Evolutionary conservation across 345 rosid species (phyloP).

Genomic region (Theobroma cacao): DNA sequence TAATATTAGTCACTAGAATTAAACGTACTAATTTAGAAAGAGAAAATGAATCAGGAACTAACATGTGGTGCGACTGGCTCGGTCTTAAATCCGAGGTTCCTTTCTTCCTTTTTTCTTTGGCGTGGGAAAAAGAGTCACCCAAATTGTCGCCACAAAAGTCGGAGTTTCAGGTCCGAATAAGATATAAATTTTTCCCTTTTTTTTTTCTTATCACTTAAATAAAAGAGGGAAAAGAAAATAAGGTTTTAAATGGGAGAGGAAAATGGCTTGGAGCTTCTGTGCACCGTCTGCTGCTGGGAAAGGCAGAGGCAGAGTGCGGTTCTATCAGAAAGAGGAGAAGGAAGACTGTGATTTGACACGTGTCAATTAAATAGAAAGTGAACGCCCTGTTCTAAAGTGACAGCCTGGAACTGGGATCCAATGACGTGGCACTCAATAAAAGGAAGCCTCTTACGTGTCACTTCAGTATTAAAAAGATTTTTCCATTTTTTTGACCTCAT

Average conservation of each 20-base stretch:
- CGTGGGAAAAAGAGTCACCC: not conserved
- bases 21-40: no score
- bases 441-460: slow-evolving; percentile 15
- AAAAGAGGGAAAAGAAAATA: no score
- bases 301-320: not conserved
- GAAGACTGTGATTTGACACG: slow-evolving; percentile 3
- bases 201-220: not conserved
- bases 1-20: not conserved
- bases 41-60: not conserved
- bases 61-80: slow-evolving; percentile 12
- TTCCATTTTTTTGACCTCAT: no score
- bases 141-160: not conserved
- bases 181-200: not conserved
- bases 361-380: not conserved
- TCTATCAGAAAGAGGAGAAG: not conserved
- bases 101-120: not conserved
- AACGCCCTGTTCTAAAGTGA: not conserved
- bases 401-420: slow-evolving; percentile 8
- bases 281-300: not conserved
- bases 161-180: slow-evolving; percentile 1
- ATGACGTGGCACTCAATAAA: slow-evolving; percentile 15
- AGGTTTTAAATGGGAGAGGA: not conserved
- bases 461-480: not conserved
- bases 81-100: slow-evolving; percentile 10
- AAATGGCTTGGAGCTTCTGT: not conserved